Percentiles rank a stretch among this genome's conserved stretches.
Evolutionary conservation across 805 yeast species (phyloP).

Genomic region (Wickerhamomyces bovis): DNA sequence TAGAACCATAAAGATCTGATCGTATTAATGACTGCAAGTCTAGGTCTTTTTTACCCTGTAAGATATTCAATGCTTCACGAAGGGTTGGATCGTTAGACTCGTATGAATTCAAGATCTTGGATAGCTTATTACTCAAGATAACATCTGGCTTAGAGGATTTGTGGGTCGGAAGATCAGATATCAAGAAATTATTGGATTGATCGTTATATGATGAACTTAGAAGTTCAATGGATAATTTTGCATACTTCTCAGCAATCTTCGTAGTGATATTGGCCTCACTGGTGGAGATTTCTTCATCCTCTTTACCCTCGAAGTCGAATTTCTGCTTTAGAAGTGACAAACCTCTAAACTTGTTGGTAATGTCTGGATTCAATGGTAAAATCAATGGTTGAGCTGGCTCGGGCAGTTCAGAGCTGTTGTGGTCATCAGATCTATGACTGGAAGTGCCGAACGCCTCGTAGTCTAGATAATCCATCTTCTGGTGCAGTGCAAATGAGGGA

Average conservation of each 20-base stretch:
- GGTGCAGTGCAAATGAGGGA: not conserved
- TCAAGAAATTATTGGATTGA: constrained; percentile 1
- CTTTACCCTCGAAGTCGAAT: not conserved
- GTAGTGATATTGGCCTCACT: constrained; percentile 8
- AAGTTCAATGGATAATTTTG: constrained; percentile 38
- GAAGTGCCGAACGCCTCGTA: constrained; percentile 16
- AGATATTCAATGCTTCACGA: constrained; percentile 28
- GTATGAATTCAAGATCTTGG: constrained; percentile 29
- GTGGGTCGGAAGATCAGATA: constrained; percentile 9
- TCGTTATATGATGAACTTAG: constrained; percentile 19
- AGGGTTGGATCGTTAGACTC: constrained; percentile 26
- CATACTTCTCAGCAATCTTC: constrained; percentile 40
- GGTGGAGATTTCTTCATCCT: not conserved
- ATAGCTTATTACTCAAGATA: constrained; percentile 28
- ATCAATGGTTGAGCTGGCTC: constrained; percentile 37
- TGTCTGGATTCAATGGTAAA: constrained; percentile 29
- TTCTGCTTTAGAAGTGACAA: constrained; percentile 29
- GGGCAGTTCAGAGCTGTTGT: constrained; percentile 12
- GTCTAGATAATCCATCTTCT: constrained; percentile 24
- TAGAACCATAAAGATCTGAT: constrained; percentile 45
- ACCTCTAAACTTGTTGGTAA: constrained; percentile 31
- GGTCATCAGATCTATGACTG: not conserved
- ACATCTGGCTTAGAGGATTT: constrained; percentile 16
- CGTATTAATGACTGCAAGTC: constrained; percentile 18
- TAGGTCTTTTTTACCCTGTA: constrained; percentile 29